phyloP scores from a whole-genome alignment of 1,284 basidiomycete genomes.

The Exobasidium rhododendri region DNA sequence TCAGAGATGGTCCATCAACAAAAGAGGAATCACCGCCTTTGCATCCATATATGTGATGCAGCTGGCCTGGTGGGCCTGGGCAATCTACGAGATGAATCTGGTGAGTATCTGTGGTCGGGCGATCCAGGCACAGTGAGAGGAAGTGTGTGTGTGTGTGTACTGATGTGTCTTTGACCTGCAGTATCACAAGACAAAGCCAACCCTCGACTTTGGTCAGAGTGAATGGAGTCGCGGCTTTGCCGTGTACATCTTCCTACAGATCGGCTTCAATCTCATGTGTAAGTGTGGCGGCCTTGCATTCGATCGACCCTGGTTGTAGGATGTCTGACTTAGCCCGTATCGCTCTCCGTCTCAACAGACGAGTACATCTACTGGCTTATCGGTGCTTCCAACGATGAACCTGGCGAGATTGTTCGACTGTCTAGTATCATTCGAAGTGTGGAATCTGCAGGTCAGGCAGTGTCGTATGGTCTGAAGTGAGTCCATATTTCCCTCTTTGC shows the following conservation, averaged over 20 bases:
- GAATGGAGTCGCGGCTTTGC: constrained; percentile 47
- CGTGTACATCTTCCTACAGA: constrained; percentile 47
- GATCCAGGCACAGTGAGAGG: constrained; percentile 8
- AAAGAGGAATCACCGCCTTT: constrained; percentile 36
- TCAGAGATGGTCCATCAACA: constrained; percentile 37
- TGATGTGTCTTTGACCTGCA: constrained; percentile 20
- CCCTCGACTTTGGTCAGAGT: constrained; percentile 41
- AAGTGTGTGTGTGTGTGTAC: background rate
- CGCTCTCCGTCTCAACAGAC: too few relatives aligned
- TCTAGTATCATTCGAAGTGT: constrained; percentile 46
- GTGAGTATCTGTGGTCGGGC: too few relatives aligned
- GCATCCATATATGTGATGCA: constrained; percentile 36
- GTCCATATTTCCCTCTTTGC: background rate
- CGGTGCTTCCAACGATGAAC: constrained; percentile 29
- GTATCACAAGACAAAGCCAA: constrained; percentile 26
- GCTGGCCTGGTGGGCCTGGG: constrained; percentile 51
- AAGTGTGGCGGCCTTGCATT: background rate
- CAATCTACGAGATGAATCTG: constrained; percentile 43
- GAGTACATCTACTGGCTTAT: constrained; percentile 49
- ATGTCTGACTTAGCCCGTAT: too few relatives aligned
- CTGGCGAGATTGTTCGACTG: constrained; percentile 43
- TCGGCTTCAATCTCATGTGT: constrained; percentile 36
- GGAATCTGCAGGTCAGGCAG: constrained; percentile 49
- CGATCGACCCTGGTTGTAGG: too few relatives aligned
- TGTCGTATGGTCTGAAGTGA: constrained; percentile 45